These are phyloP conservation scores for Rauvolfia tetraphylla DNA, from an alignment of 257 asterid species.

Conservation along the genomic window DNA sequence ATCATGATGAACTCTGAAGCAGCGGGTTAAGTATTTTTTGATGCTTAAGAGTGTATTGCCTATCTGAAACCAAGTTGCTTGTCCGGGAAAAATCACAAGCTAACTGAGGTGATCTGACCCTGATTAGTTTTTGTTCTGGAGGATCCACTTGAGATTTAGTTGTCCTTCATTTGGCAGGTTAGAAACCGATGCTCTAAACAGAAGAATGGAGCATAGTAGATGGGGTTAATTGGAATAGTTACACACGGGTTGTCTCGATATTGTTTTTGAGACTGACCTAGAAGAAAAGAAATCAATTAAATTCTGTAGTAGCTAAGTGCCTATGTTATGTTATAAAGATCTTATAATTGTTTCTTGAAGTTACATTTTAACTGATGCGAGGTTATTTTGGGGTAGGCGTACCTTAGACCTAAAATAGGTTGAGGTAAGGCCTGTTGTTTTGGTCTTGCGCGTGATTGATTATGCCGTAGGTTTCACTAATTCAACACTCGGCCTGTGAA, in stretches of 20 bases:
- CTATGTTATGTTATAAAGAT: too few relatives aligned
- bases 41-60: background rate
- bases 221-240: background rate
- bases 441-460: too few relatives aligned
- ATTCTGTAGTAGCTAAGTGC: too few relatives aligned
- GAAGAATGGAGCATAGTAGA: background rate
- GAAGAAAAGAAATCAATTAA: background rate
- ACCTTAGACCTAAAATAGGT: too few relatives aligned
- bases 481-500: too few relatives aligned
- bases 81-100: background rate
- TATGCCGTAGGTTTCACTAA: too few relatives aligned
- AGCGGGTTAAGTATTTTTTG: slow-evolving; percentile 3
- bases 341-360: too few relatives aligned
- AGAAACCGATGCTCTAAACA: background rate
- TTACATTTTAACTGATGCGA: too few relatives aligned
- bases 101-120: background rate
- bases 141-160: background rate
- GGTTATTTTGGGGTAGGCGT: too few relatives aligned
- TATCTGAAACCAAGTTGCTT: background rate
- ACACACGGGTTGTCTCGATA: background rate
- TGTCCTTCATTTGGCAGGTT: background rate
- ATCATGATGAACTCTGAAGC: slow-evolving; percentile 74
- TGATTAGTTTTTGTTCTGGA: background rate
- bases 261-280: background rate
- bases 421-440: too few relatives aligned